Base-by-base conservation (phyloP, 148 eudicot species). In the Suaeda aralocaspica region DNA sequence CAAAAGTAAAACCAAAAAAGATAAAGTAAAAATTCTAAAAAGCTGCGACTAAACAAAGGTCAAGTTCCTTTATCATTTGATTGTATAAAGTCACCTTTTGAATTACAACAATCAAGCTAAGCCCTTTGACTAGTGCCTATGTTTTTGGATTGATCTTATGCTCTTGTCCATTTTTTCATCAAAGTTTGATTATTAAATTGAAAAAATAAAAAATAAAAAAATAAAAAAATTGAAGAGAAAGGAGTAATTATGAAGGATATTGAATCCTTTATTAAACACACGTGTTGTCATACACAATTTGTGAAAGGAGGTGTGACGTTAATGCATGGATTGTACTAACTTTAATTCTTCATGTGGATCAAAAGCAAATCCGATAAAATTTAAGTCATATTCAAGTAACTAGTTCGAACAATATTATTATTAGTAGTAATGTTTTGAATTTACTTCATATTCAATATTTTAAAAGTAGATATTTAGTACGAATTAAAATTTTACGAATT, bases 41-140 rank as follows among this genome's bases (percentile, higher is more conserved):
- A 76, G 79, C 44, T 66, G 55, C 49, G 52, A 59, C 49, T 21
- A 75, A 69, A 56, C 45, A 69, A 68, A 69, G 74, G 79, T 67
- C 64, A 77, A 77, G 76, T 61, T 59, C 45, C 76, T 72, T 66
- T 77, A 66, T 45, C 19, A 59, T 65, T 61, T 41, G 71, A 50
- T 58, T 77, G 71, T 71, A 72, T 68, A 59, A 24, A 67, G 6
- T 49, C 28, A 0, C 21, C 64, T 66, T 70, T 76, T 65, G 24
- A 66, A 48, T 49, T 65, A 42, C 48, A 46, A 50, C 36, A 59
- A 55, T 72, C 72, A 72, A 66, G 60, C 55, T 64, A 71, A 66
- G 44, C 55, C 71, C 72, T 59, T 76, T 72, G 76, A 72, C 72
- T 58, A 71, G 61, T 77, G 72, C 56, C 60, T 52, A 33, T 55